These are phyloP conservation scores for Furcasterigmium furcatum DNA, from an alignment of 2,329 filamentous ascomycete genomes.

Conservation along the genomic window DNA sequence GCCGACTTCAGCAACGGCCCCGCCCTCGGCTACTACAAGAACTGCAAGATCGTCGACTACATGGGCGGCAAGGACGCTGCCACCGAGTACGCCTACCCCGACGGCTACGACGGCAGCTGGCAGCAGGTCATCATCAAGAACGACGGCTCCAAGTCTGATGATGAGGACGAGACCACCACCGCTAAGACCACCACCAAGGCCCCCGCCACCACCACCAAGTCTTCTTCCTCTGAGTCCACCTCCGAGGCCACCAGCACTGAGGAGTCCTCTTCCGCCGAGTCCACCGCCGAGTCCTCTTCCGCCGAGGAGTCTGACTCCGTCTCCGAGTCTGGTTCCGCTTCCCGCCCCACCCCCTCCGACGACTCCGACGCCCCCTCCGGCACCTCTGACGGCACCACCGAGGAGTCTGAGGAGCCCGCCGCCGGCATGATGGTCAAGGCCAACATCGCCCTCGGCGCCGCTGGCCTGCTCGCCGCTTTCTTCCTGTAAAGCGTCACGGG, in stretches of 20 bases:
- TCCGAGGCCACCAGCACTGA: slow-evolving; percentile 5
- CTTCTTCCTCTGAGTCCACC: slow-evolving; percentile 4
- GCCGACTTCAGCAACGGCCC: slow-evolving; percentile 49
- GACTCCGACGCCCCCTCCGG: neutral
- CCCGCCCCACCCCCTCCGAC: neutral
- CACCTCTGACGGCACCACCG: neutral
- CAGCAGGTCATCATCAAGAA: slow-evolving; percentile 44
- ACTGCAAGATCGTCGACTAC: slow-evolving; percentile 51
- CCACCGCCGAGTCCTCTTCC: neutral
- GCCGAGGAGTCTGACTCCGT: neutral
- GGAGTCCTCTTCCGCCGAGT: neutral
- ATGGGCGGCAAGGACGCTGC: slow-evolving; percentile 42
- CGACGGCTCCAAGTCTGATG: slow-evolving; percentile 10
- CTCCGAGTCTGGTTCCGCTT: neutral
- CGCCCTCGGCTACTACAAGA: slow-evolving; percentile 56
- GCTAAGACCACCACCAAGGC: slow-evolving; percentile 3
- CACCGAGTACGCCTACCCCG: slow-evolving; percentile 49
- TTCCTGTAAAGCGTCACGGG: slow-evolving; percentile 8
- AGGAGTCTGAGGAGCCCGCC: slow-evolving; percentile 6
- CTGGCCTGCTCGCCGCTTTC: slow-evolving; percentile 13
- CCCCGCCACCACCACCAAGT: slow-evolving; percentile 8
- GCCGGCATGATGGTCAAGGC: slow-evolving; percentile 12
- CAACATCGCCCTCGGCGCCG: slow-evolving; percentile 13
- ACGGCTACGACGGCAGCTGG: slow-evolving; percentile 43
- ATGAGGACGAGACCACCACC: slow-evolving; percentile 7